These are phyloP conservation scores for Zygnema circumcarinatum DNA, from an alignment of 139 green algal genomes.

Conservation along the genomic window DNA sequence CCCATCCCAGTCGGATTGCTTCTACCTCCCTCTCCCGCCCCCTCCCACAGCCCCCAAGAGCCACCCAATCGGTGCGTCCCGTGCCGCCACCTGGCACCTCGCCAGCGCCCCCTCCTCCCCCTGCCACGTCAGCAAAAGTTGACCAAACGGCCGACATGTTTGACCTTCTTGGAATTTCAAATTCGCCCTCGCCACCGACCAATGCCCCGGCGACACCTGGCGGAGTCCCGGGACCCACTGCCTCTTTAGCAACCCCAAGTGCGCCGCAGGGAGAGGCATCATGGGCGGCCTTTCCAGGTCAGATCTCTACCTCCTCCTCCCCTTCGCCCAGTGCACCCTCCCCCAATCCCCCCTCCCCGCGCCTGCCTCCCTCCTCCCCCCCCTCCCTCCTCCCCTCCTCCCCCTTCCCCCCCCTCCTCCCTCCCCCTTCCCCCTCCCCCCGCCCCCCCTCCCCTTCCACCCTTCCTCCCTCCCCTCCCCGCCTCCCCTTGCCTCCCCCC, in stretches of 20 bases:
- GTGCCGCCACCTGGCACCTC: neutral
- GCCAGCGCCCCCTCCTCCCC: neutral
- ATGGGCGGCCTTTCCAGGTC: conserved; percentile 6
- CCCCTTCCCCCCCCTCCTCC: neutral
- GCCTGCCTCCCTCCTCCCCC: neutral
- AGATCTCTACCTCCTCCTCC: neutral
- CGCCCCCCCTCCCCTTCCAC: neutral
- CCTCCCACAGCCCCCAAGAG: neutral
- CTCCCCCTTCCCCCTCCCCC: neutral
- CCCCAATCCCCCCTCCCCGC: no score
- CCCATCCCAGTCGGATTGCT: neutral
- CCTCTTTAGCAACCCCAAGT: neutral
- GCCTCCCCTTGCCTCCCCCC: no score
- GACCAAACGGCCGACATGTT: neutral
- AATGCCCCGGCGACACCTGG: neutral
- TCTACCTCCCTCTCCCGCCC: neutral
- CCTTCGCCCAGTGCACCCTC: neutral
- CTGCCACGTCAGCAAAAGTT: neutral
- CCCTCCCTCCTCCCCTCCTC: neutral
- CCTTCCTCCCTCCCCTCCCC: neutral
- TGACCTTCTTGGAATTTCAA: neutral
- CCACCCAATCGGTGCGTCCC: neutral
- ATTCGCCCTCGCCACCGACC: neutral
- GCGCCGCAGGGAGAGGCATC: neutral
- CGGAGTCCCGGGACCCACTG: no score